Evolutionary conservation across 306 rosid genomes (phyloP).

Genomic region (Begonia fuchsioides): DNA sequence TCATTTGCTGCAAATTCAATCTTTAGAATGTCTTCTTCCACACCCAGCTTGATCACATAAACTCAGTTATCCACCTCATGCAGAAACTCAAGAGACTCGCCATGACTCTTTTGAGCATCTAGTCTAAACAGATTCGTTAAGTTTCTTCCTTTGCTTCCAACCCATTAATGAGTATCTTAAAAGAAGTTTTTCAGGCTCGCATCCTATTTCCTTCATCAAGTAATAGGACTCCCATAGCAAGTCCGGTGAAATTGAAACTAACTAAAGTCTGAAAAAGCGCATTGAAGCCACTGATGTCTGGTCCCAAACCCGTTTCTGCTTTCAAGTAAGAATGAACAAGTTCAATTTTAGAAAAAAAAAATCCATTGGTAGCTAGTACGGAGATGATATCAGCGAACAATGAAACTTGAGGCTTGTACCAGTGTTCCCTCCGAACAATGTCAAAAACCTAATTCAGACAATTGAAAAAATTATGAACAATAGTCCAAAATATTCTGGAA

Average conservation of each 20-base stretch:
- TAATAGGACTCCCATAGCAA: slow-evolving; percentile 26
- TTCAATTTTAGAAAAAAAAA: slow-evolving; percentile 19
- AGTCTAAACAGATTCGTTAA: slow-evolving; percentile 17
- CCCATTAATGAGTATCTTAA: slow-evolving; percentile 20
- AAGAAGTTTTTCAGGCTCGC: slow-evolving; percentile 32
- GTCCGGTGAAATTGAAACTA: slow-evolving; percentile 9
- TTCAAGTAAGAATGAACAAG: slow-evolving; percentile 19
- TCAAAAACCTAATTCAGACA: slow-evolving; percentile 22
- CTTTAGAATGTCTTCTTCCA: slow-evolving; percentile 1
- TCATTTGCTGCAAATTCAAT: neutral
- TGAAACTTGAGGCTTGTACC: slow-evolving; percentile 32
- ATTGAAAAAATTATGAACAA: neutral
- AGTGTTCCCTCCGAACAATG: slow-evolving; percentile 26
- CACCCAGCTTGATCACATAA: neutral
- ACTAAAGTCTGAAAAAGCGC: slow-evolving; percentile 18
- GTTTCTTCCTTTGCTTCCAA: slow-evolving; percentile 26
- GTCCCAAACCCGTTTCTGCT: slow-evolving; percentile 16
- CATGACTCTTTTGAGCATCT: slow-evolving; percentile 25
- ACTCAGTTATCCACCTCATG: slow-evolving; percentile 14
- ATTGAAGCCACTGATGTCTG: slow-evolving; percentile 30
- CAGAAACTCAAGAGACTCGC: slow-evolving; percentile 28
- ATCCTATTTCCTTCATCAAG: slow-evolving; percentile 28
- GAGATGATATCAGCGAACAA: slow-evolving; percentile 26
- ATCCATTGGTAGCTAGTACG: slow-evolving; percentile 24
- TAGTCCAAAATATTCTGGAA: neutral